These are phyloP conservation scores for Hemisphaericaspora xylofermentans DNA, from an alignment of 1,139 yeast genomes.

Conservation along the genomic window DNA sequence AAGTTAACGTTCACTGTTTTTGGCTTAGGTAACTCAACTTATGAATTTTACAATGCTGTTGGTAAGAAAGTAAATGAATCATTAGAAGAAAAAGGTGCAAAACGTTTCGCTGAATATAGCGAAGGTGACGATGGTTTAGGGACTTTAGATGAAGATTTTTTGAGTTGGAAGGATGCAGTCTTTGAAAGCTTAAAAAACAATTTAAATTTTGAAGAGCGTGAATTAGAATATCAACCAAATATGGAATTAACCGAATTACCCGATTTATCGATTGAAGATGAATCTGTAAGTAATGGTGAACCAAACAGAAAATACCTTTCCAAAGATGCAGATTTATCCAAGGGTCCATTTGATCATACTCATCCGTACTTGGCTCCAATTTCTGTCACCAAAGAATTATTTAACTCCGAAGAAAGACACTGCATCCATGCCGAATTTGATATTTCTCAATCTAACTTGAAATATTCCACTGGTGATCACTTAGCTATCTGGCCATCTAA, in stretches of 20 bases:
- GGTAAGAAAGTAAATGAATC: slow-evolving; percentile 55
- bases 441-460: slow-evolving; percentile 67
- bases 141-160: slow-evolving; percentile 90
- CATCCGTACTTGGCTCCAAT: slow-evolving; percentile 86
- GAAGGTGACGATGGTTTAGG: slow-evolving; percentile 96
- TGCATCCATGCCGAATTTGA: slow-evolving; percentile 94
- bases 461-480: slow-evolving; percentile 94
- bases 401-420: slow-evolving; percentile 62
- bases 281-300: slow-evolving; percentile 75
- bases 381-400: slow-evolving; percentile 62
- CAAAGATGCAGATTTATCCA: slow-evolving; percentile 41
- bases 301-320: slow-evolving; percentile 66
- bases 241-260: slow-evolving; percentile 46
- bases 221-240: slow-evolving; percentile 73
- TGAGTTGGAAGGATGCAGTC: slow-evolving; percentile 85
- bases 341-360: slow-evolving; percentile 80
- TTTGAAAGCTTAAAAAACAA: slow-evolving; percentile 65
- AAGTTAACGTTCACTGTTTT: slow-evolving; percentile 70
- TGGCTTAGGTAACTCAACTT: slow-evolving; percentile 92
- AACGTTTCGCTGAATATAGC: slow-evolving; percentile 69
- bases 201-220: slow-evolving; percentile 72
- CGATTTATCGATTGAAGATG: slow-evolving; percentile 26
- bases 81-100: slow-evolving; percentile 67
- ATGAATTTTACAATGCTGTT: slow-evolving; percentile 85
- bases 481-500: slow-evolving; percentile 94